phyloP scores from a whole-genome alignment of 2,329 filamentous ascomycete species.

The Epicoccum sorghinum region DNA sequence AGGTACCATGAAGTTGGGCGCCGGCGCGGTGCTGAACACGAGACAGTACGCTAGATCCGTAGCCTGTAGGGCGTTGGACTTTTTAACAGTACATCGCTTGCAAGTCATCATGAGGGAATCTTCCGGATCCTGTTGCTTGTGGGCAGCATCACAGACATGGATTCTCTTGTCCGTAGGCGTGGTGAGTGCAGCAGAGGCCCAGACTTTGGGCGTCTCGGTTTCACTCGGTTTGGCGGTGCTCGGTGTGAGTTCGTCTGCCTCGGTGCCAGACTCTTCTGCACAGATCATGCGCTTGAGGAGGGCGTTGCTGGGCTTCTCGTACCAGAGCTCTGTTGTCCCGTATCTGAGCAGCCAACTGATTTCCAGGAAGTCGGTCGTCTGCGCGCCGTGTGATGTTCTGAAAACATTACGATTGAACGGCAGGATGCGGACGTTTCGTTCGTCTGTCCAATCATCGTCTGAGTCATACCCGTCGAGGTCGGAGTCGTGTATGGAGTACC shows the following conservation, averaged over 20 bases:
- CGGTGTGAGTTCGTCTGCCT: constrained; percentile 20
- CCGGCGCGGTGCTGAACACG: constrained; percentile 34
- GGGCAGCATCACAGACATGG: constrained; percentile 28
- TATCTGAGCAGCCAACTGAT: constrained; percentile 37
- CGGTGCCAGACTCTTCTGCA: constrained; percentile 5
- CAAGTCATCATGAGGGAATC: constrained; percentile 25
- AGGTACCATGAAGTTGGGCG: constrained; percentile 19
- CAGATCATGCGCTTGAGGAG: constrained; percentile 19
- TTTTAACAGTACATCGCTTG: constrained; percentile 34
- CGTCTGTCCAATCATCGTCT: constrained; percentile 19
- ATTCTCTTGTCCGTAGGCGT: constrained; percentile 40
- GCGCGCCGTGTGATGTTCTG: constrained; percentile 27
- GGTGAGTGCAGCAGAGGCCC: constrained; percentile 38
- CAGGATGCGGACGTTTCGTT: constrained; percentile 24
- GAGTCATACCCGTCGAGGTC: background rate
- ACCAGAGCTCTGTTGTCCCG: constrained; percentile 37
- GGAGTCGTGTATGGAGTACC: constrained; percentile 15
- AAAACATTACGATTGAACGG: constrained; percentile 37
- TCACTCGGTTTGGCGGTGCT: constrained; percentile 24
- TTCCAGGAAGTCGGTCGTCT: constrained; percentile 35
- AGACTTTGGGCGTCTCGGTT: constrained; percentile 22
- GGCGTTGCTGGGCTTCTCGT: constrained; percentile 31
- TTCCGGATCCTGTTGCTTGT: constrained; percentile 10
- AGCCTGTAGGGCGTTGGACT: constrained; percentile 30
- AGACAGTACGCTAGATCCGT: constrained; percentile 31